These are phyloP conservation scores for Thalassiosira mediterranea DNA, from an alignment of 352 stramenopile species.

Conservation along the genomic window DNA sequence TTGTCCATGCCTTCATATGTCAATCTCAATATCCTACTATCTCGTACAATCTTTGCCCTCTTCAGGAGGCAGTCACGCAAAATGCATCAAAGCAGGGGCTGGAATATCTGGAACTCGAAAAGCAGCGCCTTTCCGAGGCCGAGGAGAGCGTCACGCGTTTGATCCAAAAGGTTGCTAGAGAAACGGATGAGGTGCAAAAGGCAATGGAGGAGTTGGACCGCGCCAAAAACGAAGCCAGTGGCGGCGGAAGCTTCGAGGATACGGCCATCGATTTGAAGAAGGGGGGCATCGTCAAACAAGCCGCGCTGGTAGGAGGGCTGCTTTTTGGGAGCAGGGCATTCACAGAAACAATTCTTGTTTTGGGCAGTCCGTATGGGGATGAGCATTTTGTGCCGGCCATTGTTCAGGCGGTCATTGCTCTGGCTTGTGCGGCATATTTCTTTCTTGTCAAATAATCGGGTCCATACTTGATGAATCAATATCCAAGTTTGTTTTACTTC, in stretches of 20 bases:
- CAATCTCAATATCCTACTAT: too few relatives aligned
- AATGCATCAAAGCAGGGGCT: conserved; percentile 32
- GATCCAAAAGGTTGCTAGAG: conserved; percentile 45
- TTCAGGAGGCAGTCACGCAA: conserved; percentile 40
- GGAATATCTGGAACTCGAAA: conserved; percentile 41
- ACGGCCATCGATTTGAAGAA: conserved; percentile 49
- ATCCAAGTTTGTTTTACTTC: too few relatives aligned
- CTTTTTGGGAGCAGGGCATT: conserved; percentile 53
- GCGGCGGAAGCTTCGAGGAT: conserved; percentile 29
- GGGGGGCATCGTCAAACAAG: conserved; percentile 47
- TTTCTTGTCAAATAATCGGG: conserved; percentile 52
- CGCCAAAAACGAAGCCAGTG: conserved; percentile 31
- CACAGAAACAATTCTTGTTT: conserved; percentile 44
- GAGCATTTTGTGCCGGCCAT: conserved; percentile 45
- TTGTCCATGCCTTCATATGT: too few relatives aligned
- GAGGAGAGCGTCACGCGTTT: conserved; percentile 47
- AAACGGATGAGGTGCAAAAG: conserved; percentile 45
- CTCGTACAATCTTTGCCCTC: too few relatives aligned
- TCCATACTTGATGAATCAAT: too few relatives aligned
- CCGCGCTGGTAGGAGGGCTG: conserved; percentile 35
- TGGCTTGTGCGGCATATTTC: conserved; percentile 51
- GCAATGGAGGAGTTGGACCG: conserved; percentile 54
- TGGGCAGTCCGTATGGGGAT: conserved; percentile 47
- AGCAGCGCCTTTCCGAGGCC: conserved; percentile 43
- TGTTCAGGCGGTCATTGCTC: conserved; percentile 37